phyloP scores from a whole-genome alignment of 441 rosid genomes.

The Adansonia grandidieri region DNA sequence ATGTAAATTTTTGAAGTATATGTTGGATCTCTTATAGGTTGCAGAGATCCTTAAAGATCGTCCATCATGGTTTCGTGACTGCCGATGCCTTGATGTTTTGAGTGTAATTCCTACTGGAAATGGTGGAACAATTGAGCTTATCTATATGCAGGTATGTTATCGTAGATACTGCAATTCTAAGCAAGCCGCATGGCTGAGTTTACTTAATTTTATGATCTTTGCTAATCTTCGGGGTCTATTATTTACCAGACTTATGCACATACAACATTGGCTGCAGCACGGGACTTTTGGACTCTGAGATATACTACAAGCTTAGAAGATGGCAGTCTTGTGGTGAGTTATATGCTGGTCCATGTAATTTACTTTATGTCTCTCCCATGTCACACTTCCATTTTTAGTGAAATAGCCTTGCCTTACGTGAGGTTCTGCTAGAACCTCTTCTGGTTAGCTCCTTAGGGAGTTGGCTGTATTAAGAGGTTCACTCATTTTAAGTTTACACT shows the following conservation, averaged over 20 bases:
- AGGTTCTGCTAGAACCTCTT: not conserved
- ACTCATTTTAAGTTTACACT: not conserved
- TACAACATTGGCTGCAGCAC: conserved; percentile 89
- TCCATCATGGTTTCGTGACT: conserved; percentile 93
- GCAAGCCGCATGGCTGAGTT: not conserved
- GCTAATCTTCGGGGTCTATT: not conserved
- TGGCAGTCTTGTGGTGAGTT: conserved; percentile 83
- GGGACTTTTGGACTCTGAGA: conserved; percentile 98
- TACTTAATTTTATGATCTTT: not conserved
- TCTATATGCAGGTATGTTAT: conserved; percentile 73
- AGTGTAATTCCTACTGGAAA: conserved; percentile 82
- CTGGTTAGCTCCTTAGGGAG: not conserved
- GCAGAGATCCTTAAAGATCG: conserved; percentile 91
- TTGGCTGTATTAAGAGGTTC: not conserved
- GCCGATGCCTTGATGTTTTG: conserved; percentile 65
- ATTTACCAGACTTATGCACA: conserved; percentile 78
- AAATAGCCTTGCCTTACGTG: not conserved
- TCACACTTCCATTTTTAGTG: not conserved
- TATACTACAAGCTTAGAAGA: conserved; percentile 86
- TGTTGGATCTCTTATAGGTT: conserved; percentile 50
- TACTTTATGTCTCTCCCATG: not conserved
- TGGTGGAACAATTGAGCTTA: conserved; percentile 88
- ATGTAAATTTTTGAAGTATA: not conserved
- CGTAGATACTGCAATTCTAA: conserved; percentile 8
- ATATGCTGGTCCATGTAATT: not conserved